A percentile compares a stretch with the other conserved stretches of the same genome.
phyloP scores from a whole-genome alignment of 192 early-diverging fungal genomes.

The Coemansia sp. region DNA sequence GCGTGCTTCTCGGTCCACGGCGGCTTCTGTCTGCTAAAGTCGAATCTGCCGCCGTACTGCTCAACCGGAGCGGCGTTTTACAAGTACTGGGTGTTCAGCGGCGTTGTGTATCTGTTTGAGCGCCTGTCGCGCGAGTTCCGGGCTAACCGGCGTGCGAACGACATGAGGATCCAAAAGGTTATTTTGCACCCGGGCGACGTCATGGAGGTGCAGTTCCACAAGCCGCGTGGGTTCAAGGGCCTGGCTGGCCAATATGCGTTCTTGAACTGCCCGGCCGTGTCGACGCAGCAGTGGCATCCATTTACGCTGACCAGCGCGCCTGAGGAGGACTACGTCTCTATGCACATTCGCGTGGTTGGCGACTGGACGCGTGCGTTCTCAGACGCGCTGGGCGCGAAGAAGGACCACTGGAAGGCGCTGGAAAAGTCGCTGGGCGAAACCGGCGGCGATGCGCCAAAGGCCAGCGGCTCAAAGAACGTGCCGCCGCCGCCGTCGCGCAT shows the following conservation, averaged over 20 bases:
- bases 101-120: conserved; percentile 68
- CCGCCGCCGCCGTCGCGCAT: conserved; percentile 23
- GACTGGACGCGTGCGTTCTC: conserved; percentile 75
- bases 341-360: conserved; percentile 76
- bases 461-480: conserved; percentile 5
- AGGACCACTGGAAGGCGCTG: conserved; percentile 56
- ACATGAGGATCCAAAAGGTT: conserved; percentile 75
- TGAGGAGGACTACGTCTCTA: conserved; percentile 69
- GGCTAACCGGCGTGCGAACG: conserved; percentile 51
- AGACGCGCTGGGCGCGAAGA: conserved; percentile 64
- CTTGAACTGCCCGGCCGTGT: conserved; percentile 70
- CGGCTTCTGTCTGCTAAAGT: conserved; percentile 80
- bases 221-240: conserved; percentile 56
- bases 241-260: conserved; percentile 81
- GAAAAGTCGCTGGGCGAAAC: conserved; percentile 26
- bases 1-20: conserved; percentile 77
- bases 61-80: conserved; percentile 72
- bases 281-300: conserved; percentile 76
- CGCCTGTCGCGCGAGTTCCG: conserved; percentile 70
- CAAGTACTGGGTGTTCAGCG: conserved; percentile 75
- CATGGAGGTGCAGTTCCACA: conserved; percentile 76
- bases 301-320: conserved; percentile 83
- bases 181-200: conserved; percentile 82
- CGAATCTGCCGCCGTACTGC: conserved; percentile 62
- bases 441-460: conserved; percentile 12